Conservation (phyloP, 352 stramenopile genomes). For the Stramenopiles sp. region DNA sequence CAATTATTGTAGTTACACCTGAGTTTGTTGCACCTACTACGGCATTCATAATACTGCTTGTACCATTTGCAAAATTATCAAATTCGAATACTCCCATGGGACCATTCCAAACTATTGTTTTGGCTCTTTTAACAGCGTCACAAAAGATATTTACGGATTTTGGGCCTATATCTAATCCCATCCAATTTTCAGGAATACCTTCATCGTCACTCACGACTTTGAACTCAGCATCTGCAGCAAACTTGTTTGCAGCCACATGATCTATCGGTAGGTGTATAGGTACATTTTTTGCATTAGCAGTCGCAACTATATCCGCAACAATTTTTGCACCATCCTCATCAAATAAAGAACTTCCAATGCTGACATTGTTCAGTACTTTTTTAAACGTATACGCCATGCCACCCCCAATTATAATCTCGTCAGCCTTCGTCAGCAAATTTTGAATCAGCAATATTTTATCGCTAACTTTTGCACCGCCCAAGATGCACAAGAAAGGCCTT, state of each 20-base stretch:
- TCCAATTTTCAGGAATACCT: slow-evolving; percentile 84
- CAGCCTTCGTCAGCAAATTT: slow-evolving; percentile 95
- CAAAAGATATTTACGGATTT: slow-evolving; percentile 62
- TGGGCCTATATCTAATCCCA: slow-evolving; percentile 94
- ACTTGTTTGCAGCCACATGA: slow-evolving; percentile 94
- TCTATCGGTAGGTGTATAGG: slow-evolving; percentile 90
- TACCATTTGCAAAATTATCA: slow-evolving; percentile 81
- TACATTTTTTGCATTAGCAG: slow-evolving; percentile 90
- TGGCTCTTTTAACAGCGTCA: slow-evolving; percentile 47
- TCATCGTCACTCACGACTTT: slow-evolving; percentile 55
- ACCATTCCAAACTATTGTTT: slow-evolving; percentile 98
- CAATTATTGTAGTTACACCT: slow-evolving; percentile 90
- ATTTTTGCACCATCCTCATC: slow-evolving; percentile 81
- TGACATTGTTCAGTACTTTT: slow-evolving; percentile 85
- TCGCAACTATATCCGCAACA: slow-evolving; percentile 75
- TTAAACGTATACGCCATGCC: slow-evolving; percentile 99
- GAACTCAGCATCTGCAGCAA: slow-evolving; percentile 70
- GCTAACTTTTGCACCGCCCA: slow-evolving; percentile 96
- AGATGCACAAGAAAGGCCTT: slow-evolving; percentile 87
- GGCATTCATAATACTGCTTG: slow-evolving; percentile 81
- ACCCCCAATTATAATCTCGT: slow-evolving; percentile 94
- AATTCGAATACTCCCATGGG: slow-evolving; percentile 99
- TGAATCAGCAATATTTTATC: slow-evolving; percentile 99
- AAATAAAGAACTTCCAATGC: slow-evolving; percentile 80
- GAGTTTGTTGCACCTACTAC: slow-evolving; percentile 74